A percentile compares a stretch with the other conserved stretches of the same genome.
Evolutionary conservation across 2,329 filamentous ascomycete species (phyloP).

Genomic region (Talaromyces islandicus): DNA sequence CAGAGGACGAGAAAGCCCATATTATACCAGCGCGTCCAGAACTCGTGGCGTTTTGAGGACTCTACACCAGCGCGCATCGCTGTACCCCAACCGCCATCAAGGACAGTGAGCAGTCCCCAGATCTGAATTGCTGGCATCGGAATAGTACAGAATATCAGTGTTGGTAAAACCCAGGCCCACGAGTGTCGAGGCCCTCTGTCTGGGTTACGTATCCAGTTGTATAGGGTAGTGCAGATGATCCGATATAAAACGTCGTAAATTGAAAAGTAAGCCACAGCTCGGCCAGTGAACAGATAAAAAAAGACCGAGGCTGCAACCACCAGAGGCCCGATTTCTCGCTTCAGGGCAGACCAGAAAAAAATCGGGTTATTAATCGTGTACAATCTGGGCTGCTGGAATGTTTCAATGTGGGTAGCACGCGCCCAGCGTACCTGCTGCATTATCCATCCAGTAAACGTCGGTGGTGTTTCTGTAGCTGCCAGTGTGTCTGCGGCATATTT

Average conservation of each 20-base stretch:
- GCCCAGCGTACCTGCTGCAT: constrained; percentile 30
- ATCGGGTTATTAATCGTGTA: constrained; percentile 29
- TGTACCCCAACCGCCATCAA: constrained; percentile 31
- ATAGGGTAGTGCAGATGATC: constrained; percentile 21
- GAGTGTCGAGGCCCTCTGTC: constrained; percentile 14
- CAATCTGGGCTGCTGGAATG: constrained; percentile 27
- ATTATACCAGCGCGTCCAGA: constrained; percentile 21
- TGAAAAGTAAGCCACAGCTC: constrained; percentile 21
- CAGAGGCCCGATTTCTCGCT: constrained; percentile 25
- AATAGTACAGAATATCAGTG: constrained; percentile 28
- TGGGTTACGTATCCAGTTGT: constrained; percentile 25
- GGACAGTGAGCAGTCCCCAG: constrained; percentile 28
- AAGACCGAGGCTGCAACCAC: constrained; percentile 22
- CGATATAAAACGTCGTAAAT: constrained; percentile 23
- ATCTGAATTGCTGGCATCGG: constrained; percentile 30
- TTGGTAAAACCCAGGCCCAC: constrained; percentile 20
- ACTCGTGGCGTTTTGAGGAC: constrained; percentile 15
- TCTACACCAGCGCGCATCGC: constrained; percentile 27
- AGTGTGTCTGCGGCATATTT: constrained; percentile 29
- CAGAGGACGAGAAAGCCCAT: constrained; percentile 25
- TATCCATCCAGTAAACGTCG: constrained; percentile 28
- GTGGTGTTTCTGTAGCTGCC: constrained; percentile 31
- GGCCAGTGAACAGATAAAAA: constrained; percentile 25
- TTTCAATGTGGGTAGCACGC: constrained; percentile 32
- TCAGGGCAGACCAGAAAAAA: constrained; percentile 28